Conservation (phyloP, 768 basidiomycete genomes). For the Naganishia vaughanmartiniae region DNA sequence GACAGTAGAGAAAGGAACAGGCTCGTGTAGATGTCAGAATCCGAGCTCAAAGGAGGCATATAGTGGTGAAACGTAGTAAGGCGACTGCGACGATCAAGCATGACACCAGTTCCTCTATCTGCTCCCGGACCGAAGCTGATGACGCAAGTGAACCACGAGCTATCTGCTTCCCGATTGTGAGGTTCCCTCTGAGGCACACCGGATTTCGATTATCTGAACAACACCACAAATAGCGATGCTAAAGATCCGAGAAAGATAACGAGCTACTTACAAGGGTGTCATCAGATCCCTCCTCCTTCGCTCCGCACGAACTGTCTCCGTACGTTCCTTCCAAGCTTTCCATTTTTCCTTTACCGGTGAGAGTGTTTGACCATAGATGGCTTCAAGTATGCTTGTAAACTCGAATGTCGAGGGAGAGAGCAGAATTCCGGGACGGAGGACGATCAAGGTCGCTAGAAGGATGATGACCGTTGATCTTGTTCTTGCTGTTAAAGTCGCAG, state of each 20-base stretch:
- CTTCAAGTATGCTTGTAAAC: background rate
- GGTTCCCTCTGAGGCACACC: no score
- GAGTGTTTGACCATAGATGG: background rate
- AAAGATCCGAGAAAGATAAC: no score
- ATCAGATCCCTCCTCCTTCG: slow-evolving; percentile 49
- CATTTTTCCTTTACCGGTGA: background rate
- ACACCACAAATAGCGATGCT: no score
- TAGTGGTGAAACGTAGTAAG: no score
- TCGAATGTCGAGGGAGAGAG: background rate
- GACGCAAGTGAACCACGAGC: no score
- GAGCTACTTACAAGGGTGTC: slow-evolving; percentile 51
- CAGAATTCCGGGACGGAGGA: slow-evolving; percentile 22
- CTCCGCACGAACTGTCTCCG: slow-evolving; percentile 35
- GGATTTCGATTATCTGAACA: no score
- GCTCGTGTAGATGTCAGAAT: no score
- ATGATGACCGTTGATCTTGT: slow-evolving; percentile 19
- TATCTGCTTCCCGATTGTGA: no score
- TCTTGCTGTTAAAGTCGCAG: background rate
- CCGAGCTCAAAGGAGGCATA: no score
- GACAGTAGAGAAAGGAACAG: background rate
- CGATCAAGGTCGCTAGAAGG: slow-evolving; percentile 18
- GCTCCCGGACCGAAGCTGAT: no score
- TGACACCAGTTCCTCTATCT: no score
- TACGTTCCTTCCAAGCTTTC: slow-evolving; percentile 36
- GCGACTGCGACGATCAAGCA: no score